These are phyloP conservation scores for Albizia julibrissin DNA, from an alignment of 306 rosid species.

Conservation along the genomic window DNA sequence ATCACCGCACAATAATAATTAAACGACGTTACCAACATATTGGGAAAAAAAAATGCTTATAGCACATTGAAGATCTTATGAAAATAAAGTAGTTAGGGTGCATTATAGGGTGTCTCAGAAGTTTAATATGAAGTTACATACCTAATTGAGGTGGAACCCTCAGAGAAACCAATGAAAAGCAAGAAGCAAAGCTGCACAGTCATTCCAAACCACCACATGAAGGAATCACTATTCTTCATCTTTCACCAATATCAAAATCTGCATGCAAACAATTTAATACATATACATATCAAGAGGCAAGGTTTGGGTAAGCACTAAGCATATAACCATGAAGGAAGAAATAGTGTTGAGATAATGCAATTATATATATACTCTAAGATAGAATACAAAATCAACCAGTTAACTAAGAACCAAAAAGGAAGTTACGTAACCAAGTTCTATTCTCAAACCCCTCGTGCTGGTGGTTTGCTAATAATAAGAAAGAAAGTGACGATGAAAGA, in stretches of 20 bases:
- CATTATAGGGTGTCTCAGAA: not conserved
- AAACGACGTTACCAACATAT: not conserved
- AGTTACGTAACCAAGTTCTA: not conserved
- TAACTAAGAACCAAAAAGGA: not conserved
- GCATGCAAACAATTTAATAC: slow-evolving; percentile 16
- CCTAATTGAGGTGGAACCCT: not conserved
- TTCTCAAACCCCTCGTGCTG: not conserved
- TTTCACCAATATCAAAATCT: slow-evolving; percentile 18
- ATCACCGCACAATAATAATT: not conserved
- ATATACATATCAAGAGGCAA: not conserved
- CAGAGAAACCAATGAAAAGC: slow-evolving; percentile 30
- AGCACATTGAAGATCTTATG: not conserved
- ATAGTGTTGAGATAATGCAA: not conserved
- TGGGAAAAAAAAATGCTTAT: not conserved
- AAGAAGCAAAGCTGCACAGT: slow-evolving; percentile 31
- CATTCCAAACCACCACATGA: slow-evolving; percentile 28
- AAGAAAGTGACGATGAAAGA: not conserved
- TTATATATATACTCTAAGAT: not conserved
- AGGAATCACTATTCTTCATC: slow-evolving; percentile 23
- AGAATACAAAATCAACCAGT: not conserved
- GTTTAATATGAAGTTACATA: not conserved
- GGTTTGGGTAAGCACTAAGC: not conserved
- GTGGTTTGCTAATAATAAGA: not conserved
- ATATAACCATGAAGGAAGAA: not conserved
- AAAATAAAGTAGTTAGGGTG: not conserved